phyloP scores from a whole-genome alignment of 495 filamentous ascomycete species.

The Lentithecium fluviatile region DNA sequence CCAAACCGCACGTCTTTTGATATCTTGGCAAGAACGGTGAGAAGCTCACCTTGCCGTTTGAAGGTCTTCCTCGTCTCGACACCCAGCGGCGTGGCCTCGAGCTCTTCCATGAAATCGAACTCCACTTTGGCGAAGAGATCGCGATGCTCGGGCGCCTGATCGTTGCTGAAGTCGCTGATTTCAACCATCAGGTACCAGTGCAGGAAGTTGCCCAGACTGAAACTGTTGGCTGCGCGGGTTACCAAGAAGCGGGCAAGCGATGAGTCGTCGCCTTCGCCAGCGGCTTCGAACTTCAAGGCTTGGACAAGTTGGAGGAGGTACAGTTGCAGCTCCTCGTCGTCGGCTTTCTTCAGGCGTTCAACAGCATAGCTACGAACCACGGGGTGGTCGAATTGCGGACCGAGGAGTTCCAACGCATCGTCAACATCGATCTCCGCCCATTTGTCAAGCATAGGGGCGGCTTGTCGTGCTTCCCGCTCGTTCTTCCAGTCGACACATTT shows the following conservation, averaged over 20 bases:
- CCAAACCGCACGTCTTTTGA: slow-evolving; percentile 85
- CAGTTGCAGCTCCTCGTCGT: slow-evolving; percentile 87
- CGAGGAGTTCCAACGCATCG: slow-evolving; percentile 91
- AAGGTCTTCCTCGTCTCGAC: slow-evolving; percentile 71
- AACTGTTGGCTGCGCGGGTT: slow-evolving; percentile 75
- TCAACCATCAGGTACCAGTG: slow-evolving; percentile 99
- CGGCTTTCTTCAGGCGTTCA: slow-evolving; percentile 82
- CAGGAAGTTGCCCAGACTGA: slow-evolving; percentile 88
- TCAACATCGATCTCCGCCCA: slow-evolving; percentile 99
- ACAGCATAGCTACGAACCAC: slow-evolving; percentile 91
- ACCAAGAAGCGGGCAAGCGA: slow-evolving; percentile 91
- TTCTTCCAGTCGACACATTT: slow-evolving; percentile 96
- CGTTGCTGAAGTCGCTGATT: slow-evolving; percentile 75
- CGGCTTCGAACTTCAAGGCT: slow-evolving; percentile 86
- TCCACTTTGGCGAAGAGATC: slow-evolving; percentile 87
- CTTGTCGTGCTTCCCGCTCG: slow-evolving; percentile 78
- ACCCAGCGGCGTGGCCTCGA: slow-evolving; percentile 62
- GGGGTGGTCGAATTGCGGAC: slow-evolving; percentile 84
- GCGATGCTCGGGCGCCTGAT: slow-evolving; percentile 67
- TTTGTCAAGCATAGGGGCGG: slow-evolving; percentile 82
- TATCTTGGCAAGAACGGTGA: slow-evolving; percentile 82
- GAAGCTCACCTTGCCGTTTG: slow-evolving; percentile 82
- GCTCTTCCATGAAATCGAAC: slow-evolving; percentile 90
- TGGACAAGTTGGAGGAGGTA: slow-evolving; percentile 96
- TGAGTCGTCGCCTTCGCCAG: slow-evolving; percentile 69